Evolutionary conservation across 371 early-diverging fungal species (phyloP).

Genomic region (Mucor sp.): DNA sequence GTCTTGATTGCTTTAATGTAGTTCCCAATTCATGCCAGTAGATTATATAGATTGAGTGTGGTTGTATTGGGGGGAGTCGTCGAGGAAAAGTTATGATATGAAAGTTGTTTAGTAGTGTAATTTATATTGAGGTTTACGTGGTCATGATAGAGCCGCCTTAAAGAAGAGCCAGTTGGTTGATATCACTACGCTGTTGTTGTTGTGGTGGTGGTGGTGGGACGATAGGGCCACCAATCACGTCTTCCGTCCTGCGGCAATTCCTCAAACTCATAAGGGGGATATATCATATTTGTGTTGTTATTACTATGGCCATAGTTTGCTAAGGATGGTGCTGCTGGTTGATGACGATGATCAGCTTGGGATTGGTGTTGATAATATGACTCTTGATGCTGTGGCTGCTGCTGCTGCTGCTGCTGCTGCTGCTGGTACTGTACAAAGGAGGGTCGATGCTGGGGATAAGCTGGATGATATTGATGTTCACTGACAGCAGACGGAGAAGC

Average conservation of each 20-base stretch:
- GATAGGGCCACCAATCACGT: conserved; percentile 26
- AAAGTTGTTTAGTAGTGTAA: neutral
- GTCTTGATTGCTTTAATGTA: too few species aligned
- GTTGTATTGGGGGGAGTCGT: neutral
- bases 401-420: neutral
- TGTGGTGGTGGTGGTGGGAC: conserved; percentile 20
- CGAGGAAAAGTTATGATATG: neutral
- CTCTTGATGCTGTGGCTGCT: neutral
- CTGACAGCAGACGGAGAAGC: conserved; percentile 1
- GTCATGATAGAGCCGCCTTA: neutral
- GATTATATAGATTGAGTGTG: neutral
- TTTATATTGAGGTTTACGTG: neutral
- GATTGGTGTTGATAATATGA: conserved; percentile 3
- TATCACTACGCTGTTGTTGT: conserved; percentile 20
- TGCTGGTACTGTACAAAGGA: neutral
- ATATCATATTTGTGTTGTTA: neutral
- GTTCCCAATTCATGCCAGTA: too few species aligned
- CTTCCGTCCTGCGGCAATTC: conserved; percentile 18
- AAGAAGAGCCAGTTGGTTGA: neutral
- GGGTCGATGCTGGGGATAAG: neutral
- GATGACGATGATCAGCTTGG: neutral
- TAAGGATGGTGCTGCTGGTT: neutral
- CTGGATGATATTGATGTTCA: neutral
- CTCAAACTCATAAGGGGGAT: conserved; percentile 20
- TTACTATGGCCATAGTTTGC: neutral